These are phyloP conservation scores for Petunia hybrid DNA, from an alignment of 305 asterid genomes.

Conservation along the genomic window DNA sequence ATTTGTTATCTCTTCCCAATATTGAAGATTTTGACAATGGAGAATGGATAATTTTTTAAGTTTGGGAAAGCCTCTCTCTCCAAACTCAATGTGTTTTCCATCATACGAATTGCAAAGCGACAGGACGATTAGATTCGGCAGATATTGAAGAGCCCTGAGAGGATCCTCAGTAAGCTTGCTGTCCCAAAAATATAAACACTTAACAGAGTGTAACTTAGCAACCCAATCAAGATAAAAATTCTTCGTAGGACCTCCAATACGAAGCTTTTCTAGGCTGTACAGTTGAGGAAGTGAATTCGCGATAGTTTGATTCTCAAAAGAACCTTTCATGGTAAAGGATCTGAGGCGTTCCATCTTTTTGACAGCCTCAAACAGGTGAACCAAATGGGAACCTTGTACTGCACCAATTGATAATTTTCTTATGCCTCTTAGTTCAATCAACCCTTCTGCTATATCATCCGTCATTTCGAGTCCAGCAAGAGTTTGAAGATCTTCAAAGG, in stretches of 20 bases:
- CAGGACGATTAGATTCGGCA: not conserved
- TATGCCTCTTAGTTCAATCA: not conserved
- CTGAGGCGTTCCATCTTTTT: not conserved
- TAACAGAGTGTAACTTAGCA: not conserved
- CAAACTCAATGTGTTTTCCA: slow-evolving; percentile 17
- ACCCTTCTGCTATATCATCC: slow-evolving; percentile 3
- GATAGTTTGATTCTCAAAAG: slow-evolving; percentile 7
- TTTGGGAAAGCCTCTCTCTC: not conserved
- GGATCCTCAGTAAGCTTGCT: slow-evolving; percentile 22
- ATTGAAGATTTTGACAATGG: not conserved
- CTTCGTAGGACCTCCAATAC: slow-evolving; percentile 18
- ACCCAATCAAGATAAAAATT: slow-evolving; percentile 2
- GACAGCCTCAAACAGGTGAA: not conserved
- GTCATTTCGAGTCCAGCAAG: slow-evolving; percentile 17
- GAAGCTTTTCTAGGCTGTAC: not conserved
- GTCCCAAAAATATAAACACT: slow-evolving; percentile 19
- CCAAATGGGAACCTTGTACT: slow-evolving; percentile 17
- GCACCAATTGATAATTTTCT: slow-evolving; percentile 23
- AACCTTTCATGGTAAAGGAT: slow-evolving; percentile 25
- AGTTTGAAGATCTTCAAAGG: not conserved
- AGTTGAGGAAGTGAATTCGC: not conserved
- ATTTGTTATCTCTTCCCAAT: not conserved
- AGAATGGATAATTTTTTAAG: slow-evolving; percentile 21
- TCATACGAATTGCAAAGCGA: slow-evolving; percentile 6
- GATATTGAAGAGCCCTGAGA: slow-evolving; percentile 1